Percentiles rank a stretch among this genome's conserved stretches.
Conservation (phyloP, 495 filamentous ascomycete species). For the Parathielavia appendiculata region DNA sequence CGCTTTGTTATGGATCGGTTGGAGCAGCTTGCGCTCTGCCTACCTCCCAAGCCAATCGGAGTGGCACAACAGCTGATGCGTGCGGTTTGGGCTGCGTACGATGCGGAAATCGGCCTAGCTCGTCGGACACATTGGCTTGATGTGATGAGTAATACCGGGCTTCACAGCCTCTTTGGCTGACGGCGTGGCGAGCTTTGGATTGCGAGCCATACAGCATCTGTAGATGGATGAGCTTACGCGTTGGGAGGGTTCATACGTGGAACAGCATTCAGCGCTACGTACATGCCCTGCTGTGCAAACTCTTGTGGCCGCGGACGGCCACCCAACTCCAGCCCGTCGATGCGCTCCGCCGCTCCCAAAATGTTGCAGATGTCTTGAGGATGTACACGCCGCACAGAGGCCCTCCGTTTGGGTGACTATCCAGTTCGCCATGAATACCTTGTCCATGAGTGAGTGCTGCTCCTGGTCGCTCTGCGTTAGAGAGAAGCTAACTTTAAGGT, state of each 20-base stretch:
- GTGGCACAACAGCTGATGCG: slow-evolving; percentile 32
- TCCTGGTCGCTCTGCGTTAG: no score
- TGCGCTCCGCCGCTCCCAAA: no score
- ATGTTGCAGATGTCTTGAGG: no score
- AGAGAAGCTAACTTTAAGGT: no score
- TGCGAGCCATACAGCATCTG: background rate
- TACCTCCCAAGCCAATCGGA: slow-evolving; percentile 33
- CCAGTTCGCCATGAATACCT: no score
- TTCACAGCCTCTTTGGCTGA: slow-evolving; percentile 34
- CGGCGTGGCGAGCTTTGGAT: background rate
- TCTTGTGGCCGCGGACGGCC: no score
- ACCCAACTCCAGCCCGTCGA: no score
- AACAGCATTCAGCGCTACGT: background rate
- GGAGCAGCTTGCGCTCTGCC: slow-evolving; percentile 26
- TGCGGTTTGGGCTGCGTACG: slow-evolving; percentile 33
- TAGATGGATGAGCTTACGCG: no score
- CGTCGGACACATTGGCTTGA: slow-evolving; percentile 34
- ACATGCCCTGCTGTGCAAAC: background rate
- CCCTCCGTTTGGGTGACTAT: no score
- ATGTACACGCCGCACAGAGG: no score
- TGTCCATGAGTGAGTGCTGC: no score
- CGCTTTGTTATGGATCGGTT: slow-evolving; percentile 27
- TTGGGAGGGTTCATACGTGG: background rate
- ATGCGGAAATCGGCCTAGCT: slow-evolving; percentile 27
- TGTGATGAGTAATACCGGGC: slow-evolving; percentile 31